A percentile compares a stretch with the other conserved stretches of the same genome.
Evolutionary conservation across 2,329 filamentous ascomycete genomes (phyloP).

Genomic region (Paecilomyces dactylethromorphus): DNA sequence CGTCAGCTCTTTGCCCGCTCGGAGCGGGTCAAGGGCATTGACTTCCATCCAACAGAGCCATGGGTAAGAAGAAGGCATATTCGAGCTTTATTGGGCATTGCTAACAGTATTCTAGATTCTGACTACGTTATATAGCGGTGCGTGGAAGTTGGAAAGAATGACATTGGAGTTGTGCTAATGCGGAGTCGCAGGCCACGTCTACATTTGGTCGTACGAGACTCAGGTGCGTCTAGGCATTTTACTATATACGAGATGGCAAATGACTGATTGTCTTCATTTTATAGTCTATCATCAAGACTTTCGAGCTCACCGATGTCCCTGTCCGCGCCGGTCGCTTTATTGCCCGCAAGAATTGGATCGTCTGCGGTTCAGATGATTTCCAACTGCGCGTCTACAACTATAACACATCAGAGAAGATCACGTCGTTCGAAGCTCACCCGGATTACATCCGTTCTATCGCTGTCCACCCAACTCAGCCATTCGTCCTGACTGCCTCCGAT

Average conservation of each 20-base stretch:
- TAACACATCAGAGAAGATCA: conserved; percentile 98
- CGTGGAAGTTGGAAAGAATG: conserved; percentile 19
- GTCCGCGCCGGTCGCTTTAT: conserved; percentile 95
- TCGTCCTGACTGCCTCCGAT: conserved; percentile 92
- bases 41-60: conserved; percentile 95
- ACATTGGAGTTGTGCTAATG: conserved; percentile 7
- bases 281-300: conserved; percentile 97
- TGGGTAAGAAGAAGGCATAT: conserved; percentile 56
- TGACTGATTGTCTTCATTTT: conserved; percentile 43
- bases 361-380: conserved; percentile 92
- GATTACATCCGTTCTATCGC: conserved; percentile 97
- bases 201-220: conserved; percentile 98
- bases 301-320: conserved; percentile 96
- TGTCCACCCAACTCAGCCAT: conserved; percentile 91
- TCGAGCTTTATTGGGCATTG: conserved; percentile 2
- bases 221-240: conserved; percentile 46
- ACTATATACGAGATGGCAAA: not conserved
- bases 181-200: conserved; percentile 69
- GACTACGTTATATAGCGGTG: conserved; percentile 93
- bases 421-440: conserved; percentile 92
- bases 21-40: conserved; percentile 93
- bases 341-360: conserved; percentile 98
- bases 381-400: conserved; percentile 91
- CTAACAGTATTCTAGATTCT: conserved; percentile 52
- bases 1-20: conserved; percentile 80